phyloP scores from a whole-genome alignment of 1,284 basidiomycete species.

The Schizophyllum commune region DNA sequence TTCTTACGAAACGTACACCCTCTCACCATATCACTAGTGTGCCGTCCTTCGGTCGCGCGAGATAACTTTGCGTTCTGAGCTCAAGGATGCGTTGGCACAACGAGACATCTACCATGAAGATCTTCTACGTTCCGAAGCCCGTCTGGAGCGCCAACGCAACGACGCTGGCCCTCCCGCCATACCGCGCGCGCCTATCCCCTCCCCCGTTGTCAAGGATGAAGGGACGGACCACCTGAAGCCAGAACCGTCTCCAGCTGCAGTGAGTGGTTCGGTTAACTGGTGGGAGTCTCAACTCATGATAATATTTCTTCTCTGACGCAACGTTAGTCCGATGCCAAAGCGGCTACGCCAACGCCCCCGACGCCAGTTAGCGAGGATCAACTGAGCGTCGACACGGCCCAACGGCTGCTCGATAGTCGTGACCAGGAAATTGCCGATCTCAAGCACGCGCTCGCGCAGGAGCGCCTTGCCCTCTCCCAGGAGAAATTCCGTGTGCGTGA shows the following conservation, averaged over 20 bases:
- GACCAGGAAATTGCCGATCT: background rate
- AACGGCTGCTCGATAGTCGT: background rate
- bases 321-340: slow-evolving; percentile 24
- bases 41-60: slow-evolving; percentile 53
- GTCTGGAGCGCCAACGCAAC: slow-evolving; percentile 68
- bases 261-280: slow-evolving; percentile 64
- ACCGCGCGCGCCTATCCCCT: slow-evolving; percentile 16
- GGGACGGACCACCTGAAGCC: slow-evolving; percentile 39
- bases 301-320: slow-evolving; percentile 34
- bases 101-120: slow-evolving; percentile 49
- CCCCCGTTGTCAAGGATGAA: slow-evolving; percentile 20
- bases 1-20: slow-evolving; percentile 4
- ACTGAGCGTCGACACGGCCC: background rate
- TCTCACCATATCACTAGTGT: slow-evolving; percentile 33
- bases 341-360: slow-evolving; percentile 1
- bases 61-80: slow-evolving; percentile 45
- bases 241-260: slow-evolving; percentile 55
- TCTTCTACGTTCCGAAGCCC: slow-evolving; percentile 58
- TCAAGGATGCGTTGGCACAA: slow-evolving; percentile 48
- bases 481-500: background rate
- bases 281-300: slow-evolving; percentile 44
- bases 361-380: background rate
- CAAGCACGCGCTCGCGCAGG: background rate
- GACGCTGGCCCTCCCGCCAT: slow-evolving; percentile 44
- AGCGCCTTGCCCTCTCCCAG: background rate